Evolutionary conservation across 495 filamentous ascomycete genomes (phyloP).

Genomic region (Diplogelasinospora grovesii): DNA sequence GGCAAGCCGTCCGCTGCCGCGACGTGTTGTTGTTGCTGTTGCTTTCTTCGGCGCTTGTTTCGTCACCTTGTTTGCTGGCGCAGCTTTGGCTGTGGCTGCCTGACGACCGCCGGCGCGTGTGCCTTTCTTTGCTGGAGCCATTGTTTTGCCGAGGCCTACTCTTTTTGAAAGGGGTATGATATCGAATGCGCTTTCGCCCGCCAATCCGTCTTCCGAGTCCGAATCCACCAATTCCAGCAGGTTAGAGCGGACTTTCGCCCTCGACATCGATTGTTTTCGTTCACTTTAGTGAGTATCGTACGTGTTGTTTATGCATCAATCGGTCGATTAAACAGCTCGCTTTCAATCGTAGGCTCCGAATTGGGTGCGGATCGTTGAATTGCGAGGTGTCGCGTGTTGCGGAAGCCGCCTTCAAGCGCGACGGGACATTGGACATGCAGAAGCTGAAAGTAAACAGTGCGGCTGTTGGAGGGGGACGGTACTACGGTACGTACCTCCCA

Average conservation of each 20-base stretch:
- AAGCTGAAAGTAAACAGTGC: too few species aligned
- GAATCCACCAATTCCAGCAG: constrained; percentile 60
- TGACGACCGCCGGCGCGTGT: constrained; percentile 15
- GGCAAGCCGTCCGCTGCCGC: constrained; percentile 18
- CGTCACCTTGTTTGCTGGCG: constrained; percentile 31
- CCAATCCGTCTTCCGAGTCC: constrained; percentile 57
- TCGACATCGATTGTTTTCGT: constrained; percentile 36
- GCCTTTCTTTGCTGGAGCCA: constrained; percentile 41
- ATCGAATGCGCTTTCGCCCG: constrained; percentile 36
- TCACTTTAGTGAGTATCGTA: too few species aligned
- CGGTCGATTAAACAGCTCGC: too few species aligned
- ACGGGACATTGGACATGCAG: too few species aligned
- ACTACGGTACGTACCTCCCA: too few species aligned
- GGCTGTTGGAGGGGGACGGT: too few species aligned
- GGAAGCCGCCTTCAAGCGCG: too few species aligned
- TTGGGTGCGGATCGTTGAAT: too few species aligned
- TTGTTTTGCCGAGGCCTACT: constrained; percentile 14
- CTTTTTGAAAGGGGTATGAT: constrained; percentile 10
- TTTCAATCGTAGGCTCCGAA: too few species aligned
- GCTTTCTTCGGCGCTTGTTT: constrained; percentile 29
- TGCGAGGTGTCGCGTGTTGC: too few species aligned
- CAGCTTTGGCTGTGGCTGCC: constrained; percentile 1
- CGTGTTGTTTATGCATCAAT: too few species aligned
- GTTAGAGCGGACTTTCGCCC: constrained; percentile 34
- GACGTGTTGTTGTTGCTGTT: constrained; percentile 22